Percentiles rank a stretch among this genome's conserved stretches.
Conservation (phyloP, 1,284 basidiomycete species). For the Moesziomyces parantarcticus region DNA sequence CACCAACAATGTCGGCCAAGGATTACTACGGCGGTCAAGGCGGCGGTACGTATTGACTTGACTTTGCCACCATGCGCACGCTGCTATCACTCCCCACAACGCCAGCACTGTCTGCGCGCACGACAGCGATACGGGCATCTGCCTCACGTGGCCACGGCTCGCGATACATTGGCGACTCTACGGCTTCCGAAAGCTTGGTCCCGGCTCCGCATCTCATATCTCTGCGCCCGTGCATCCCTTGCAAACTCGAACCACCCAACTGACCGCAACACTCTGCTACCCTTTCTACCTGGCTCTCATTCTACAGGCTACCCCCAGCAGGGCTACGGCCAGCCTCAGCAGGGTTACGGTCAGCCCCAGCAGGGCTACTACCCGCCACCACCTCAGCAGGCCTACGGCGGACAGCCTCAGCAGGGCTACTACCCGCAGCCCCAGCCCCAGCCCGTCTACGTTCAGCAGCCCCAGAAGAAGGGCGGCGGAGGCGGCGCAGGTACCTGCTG, state of each 20-base stretch:
- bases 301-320: slow-evolving; percentile 45
- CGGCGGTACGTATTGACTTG: slow-evolving; percentile 40
- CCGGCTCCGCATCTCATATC: too few species aligned
- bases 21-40: slow-evolving; percentile 53
- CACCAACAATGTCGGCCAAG: slow-evolving; percentile 46
- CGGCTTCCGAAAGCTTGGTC: too few species aligned
- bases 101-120: too few species aligned
- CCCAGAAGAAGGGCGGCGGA: slow-evolving; percentile 36
- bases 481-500: slow-evolving; percentile 35
- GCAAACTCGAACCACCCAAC: not conserved
- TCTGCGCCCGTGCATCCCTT: not conserved
- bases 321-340: slow-evolving; percentile 26
- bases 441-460: slow-evolving; percentile 57
- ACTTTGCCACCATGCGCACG: too few species aligned
- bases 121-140: too few species aligned
- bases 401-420: slow-evolving; percentile 53
- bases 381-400: slow-evolving; percentile 56
- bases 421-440: slow-evolving; percentile 53
- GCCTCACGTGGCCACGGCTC: too few species aligned
- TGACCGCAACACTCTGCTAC: not conserved
- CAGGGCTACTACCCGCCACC: slow-evolving; percentile 54
- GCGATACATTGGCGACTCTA: too few species aligned
- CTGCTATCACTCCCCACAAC: too few species aligned
- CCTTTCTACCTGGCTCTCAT: not conserved
- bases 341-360: slow-evolving; percentile 36